Base-by-base conservation (phyloP, 164 flowering plant genomes). In the Piper betle region DNA sequence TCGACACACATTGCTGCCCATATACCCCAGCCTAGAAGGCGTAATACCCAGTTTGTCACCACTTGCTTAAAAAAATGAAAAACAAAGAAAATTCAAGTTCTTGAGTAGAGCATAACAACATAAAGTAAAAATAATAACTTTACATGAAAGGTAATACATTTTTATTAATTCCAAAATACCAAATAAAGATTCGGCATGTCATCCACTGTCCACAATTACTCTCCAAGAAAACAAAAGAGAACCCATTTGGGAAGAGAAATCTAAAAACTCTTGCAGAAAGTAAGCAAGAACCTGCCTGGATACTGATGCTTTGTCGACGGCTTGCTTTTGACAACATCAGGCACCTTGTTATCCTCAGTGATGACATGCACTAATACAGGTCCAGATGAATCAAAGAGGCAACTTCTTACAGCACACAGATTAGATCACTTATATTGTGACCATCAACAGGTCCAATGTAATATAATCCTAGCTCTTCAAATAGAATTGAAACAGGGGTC, bases 371-470 rank as follows among this genome's bases (percentile, higher is more conserved):
- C 74, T 71, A 91, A 68, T 52, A 88, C 97, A 37, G 97, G 97
- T 39, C 96, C 97, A 72, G 77, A 77, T 37, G 97, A 83, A 71
- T 81, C 83, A 88, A 74, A 58, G 96, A 88, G 20, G 94, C 82
- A 61, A 91, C 97, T 78, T 88, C 81, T 66, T 77, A 79, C 19
- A 91, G 75, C 66, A 91, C 85, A 72, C 85, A 81, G 5, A 82
- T 62, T 11, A 91, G 79, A 69, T 91, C 96, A 61, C 84, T 89
- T 71, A 91, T 80, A 63, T 86, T 88, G 84, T 86, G 93, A n/a
- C 97, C 97, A 84, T 88, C 84, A 68, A 91, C 84, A 33, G 97
- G 97, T 61, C 96, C 97, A 57, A 91, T 88, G 65, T 88, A 91
- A 68, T 91, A 91, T 58, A 91, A 63, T 17, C 97, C 97, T 74